Percentiles rank a stretch among this genome's conserved stretches.
Conservation (phyloP, 352 stramenopile genomes). For the Pythium utonaiense region DNA sequence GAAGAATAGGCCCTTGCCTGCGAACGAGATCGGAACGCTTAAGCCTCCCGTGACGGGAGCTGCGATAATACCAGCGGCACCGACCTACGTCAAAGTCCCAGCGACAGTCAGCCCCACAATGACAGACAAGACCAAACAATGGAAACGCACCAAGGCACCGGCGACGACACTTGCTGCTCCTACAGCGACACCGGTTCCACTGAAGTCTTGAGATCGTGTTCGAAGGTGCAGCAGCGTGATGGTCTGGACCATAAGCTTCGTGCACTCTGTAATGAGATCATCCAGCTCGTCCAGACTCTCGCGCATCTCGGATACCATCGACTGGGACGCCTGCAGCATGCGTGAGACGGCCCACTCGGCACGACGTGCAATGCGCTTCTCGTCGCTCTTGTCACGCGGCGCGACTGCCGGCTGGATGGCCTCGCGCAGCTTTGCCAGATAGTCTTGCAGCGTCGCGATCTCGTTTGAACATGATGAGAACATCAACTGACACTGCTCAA, state of each 20-base stretch:
- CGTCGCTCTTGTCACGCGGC: conserved; percentile 63
- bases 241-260: conserved; percentile 83
- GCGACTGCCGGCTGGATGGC: conserved; percentile 48
- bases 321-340: conserved; percentile 67
- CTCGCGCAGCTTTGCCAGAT: conserved; percentile 69
- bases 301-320: conserved; percentile 66
- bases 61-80: conserved; percentile 67
- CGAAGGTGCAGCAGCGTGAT: conserved; percentile 84
- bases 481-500: conserved; percentile 80
- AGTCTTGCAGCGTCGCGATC: conserved; percentile 70
- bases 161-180: conserved; percentile 78
- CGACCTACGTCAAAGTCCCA: conserved; percentile 32
- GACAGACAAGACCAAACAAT: background rate
- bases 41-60: conserved; percentile 73
- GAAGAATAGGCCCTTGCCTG: conserved; percentile 83
- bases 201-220: conserved; percentile 77
- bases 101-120: background rate
- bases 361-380: conserved; percentile 63
- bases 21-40: conserved; percentile 79
- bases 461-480: conserved; percentile 79
- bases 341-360: conserved; percentile 72
- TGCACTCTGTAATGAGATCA: conserved; percentile 76
- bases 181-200: conserved; percentile 76
- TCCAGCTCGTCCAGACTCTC: conserved; percentile 78
- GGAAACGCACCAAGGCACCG: conserved; percentile 54